phyloP scores from a whole-genome alignment of 1,139 yeast genomes.

The Magnusiomyces ingens region DNA sequence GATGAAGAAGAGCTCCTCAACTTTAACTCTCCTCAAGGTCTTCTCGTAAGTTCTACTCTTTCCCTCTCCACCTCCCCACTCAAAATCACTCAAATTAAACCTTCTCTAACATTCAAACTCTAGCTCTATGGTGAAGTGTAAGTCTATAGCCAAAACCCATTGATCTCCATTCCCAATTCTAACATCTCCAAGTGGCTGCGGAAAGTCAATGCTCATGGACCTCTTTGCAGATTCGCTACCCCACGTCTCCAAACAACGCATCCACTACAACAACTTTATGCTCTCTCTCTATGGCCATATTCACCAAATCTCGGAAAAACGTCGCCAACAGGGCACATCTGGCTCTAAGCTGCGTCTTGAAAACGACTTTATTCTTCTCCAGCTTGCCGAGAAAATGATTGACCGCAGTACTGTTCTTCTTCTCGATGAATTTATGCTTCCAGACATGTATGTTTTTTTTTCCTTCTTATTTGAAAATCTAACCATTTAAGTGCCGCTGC shows the following conservation, averaged over 20 bases:
- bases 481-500: constrained; percentile 47
- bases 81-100: too few species aligned
- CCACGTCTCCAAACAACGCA: constrained; percentile 54
- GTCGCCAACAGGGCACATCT: constrained; percentile 31
- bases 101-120: too few species aligned
- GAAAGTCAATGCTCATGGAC: constrained; percentile 69
- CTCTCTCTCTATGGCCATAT: constrained; percentile 61
- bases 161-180: not conserved
- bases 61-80: too few species aligned
- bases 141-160: constrained; percentile 3
- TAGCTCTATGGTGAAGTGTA: constrained; percentile 56
- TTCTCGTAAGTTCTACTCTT: constrained; percentile 29
- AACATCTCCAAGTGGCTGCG: constrained; percentile 43
- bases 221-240: constrained; percentile 63
- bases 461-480: not conserved
- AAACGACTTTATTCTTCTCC: constrained; percentile 54
- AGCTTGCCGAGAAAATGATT: constrained; percentile 61
- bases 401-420: constrained; percentile 51
- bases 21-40: constrained; percentile 56
- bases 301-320: constrained; percentile 46
- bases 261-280: constrained; percentile 68
- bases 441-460: constrained; percentile 40
- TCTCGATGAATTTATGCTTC: constrained; percentile 68
- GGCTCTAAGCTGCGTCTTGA: constrained; percentile 41
- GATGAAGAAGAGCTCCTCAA: constrained; percentile 60